Conservation (phyloP, 1,284 basidiomycete species). For the Boletus smithii region DNA sequence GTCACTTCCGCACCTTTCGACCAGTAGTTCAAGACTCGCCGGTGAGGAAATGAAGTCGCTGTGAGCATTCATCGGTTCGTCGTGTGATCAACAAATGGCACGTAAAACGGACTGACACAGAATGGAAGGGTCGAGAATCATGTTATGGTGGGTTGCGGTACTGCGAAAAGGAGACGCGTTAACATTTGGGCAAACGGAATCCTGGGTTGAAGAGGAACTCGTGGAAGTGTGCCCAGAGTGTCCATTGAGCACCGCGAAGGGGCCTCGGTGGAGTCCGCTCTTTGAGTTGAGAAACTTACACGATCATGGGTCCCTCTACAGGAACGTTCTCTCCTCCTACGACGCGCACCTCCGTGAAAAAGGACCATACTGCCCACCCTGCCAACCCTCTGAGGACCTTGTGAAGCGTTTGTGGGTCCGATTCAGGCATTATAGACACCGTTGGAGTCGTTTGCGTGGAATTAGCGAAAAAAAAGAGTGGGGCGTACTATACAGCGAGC, state of each 20-base stretch:
- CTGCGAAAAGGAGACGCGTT: constrained; percentile 39
- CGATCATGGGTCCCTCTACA: constrained; percentile 78
- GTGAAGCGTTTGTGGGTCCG: constrained; percentile 49
- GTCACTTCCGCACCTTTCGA: constrained; percentile 60
- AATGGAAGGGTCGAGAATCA: constrained; percentile 85
- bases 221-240: not conserved
- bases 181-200: constrained; percentile 9
- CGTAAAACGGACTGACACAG: constrained; percentile 56
- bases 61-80: constrained; percentile 18
- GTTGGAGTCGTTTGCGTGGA: constrained; percentile 6
- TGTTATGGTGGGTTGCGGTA: constrained; percentile 86
- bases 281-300: constrained; percentile 52
- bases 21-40: constrained; percentile 90
- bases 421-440: constrained; percentile 24
- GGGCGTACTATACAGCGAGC: constrained; percentile 10
- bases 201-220: constrained; percentile 1
- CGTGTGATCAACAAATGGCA: constrained; percentile 11
- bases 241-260: constrained; percentile 4
- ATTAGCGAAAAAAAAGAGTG: constrained; percentile 3
- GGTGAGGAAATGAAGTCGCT: constrained; percentile 77
- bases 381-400: constrained; percentile 66
- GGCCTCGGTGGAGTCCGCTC: not conserved
- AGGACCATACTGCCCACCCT: constrained; percentile 71
- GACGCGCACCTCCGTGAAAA: constrained; percentile 84
- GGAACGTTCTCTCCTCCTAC: constrained; percentile 86